Conservation (phyloP, 2,329 filamentous ascomycete species). For the Fusarium domesticum region DNA sequence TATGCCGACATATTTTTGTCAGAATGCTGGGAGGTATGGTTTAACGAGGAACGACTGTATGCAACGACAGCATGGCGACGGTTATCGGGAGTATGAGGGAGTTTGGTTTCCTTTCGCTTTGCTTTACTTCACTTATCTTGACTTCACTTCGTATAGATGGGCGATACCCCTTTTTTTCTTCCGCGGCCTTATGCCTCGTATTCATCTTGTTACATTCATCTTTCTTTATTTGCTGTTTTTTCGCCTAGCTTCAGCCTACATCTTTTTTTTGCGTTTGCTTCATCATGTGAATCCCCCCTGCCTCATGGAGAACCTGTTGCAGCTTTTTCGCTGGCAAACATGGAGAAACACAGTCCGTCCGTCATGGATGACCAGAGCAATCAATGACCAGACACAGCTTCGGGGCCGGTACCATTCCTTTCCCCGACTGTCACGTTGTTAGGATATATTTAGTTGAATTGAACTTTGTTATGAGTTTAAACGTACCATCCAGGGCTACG, state of each 20-base stretch:
- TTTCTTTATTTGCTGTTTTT: slow-evolving; percentile 6
- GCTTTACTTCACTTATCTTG: slow-evolving; percentile 15
- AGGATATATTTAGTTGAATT: slow-evolving; percentile 21
- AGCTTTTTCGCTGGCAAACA: slow-evolving; percentile 6
- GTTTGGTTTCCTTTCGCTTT: slow-evolving; percentile 10
- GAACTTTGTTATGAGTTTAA: slow-evolving; percentile 3
- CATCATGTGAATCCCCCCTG: background rate
- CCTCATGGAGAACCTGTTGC: slow-evolving; percentile 2
- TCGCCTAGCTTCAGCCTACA: slow-evolving; percentile 1
- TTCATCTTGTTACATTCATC: slow-evolving; percentile 6
- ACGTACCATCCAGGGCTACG: slow-evolving; percentile 72
- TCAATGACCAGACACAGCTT: slow-evolving; percentile 38
- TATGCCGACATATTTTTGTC: slow-evolving; percentile 9
- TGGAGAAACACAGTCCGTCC: slow-evolving; percentile 1
- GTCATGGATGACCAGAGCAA: background rate
- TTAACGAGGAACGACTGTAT: slow-evolving; percentile 30
- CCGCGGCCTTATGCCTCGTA: slow-evolving; percentile 17
- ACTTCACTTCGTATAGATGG: slow-evolving; percentile 37
- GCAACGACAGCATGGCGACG: slow-evolving; percentile 18
- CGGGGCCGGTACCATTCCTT: slow-evolving; percentile 52
- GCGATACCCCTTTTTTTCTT: slow-evolving; percentile 38
- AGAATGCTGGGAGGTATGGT: slow-evolving; percentile 12
- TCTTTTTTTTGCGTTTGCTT: slow-evolving; percentile 1
- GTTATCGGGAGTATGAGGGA: slow-evolving; percentile 16
- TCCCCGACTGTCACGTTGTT: slow-evolving; percentile 49